Evolutionary conservation across 176 grass and related monocot genomes (phyloP), one percentile per base, ranked within the genome.

Genomic region (bread wheat (Triticum aestivum)): DNA sequence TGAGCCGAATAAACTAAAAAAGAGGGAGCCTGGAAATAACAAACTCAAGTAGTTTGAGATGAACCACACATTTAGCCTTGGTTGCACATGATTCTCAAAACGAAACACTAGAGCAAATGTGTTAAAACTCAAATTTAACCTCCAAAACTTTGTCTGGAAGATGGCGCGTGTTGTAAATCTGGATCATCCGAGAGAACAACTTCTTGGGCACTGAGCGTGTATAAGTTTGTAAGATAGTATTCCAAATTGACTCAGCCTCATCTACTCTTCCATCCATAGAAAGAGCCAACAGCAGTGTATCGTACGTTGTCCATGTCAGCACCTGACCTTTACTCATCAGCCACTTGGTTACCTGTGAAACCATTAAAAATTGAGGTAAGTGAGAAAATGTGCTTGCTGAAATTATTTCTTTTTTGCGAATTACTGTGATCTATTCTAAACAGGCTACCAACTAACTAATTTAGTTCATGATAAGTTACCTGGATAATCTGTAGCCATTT

Each of bases 311-410:
- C 97, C 92, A 94, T 54, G 94, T 99, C 58, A 96, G 70, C 72
- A 90, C 83, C 87, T 99, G 92, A 10, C 92, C 97, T 86, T 96
- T 99, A 91, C 90, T 99, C 73, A 96, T 86, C 79, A 99, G 72
- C 97, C 97, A 99, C 85, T 96, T 99, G 38, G 75, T 88, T 85
- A 99, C 92, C 94, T 99, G 61, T 26, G 21, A 82, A 45, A 85
- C 1, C 51, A 82, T 30, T 12, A 52, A 39, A n/a, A 73, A 37
- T 42, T 23, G 1, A 32, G 70, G 65, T 15, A 35, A 26, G 1
- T 77, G 49, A 80, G 75, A 59, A 72, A 80, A 81, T 15, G 34
- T 69, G 23, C 70, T 56, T 81, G 71, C 12, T 51, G 30, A 54
- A 64, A 14, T 15, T 51, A 45, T 45, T 15, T 15, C 0, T 49